Conservation (phyloP, 2,329 filamentous ascomycete species). For the Penicillium sp. region DNA sequence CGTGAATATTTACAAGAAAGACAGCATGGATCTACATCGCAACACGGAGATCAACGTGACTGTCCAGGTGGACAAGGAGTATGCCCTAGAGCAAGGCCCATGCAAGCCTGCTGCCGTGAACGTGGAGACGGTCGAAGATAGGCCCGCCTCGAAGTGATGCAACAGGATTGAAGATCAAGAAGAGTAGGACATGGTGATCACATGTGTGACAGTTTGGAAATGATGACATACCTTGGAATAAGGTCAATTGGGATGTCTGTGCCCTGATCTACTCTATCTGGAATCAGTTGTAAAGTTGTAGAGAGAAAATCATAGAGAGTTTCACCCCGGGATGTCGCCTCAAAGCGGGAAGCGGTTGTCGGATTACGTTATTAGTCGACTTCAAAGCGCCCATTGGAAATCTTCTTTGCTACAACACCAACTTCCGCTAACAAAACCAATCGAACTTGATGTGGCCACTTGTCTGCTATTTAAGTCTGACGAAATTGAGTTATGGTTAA, state of each 20-base stretch:
- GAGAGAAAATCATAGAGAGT: not conserved
- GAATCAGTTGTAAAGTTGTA: not conserved
- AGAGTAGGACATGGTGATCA: not conserved
- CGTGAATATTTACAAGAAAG: constrained; percentile 25
- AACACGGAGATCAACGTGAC: constrained; percentile 20
- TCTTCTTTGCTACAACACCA: not conserved
- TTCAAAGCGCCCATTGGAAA: not conserved
- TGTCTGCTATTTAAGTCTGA: not conserved
- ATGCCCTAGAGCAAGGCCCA: constrained; percentile 14
- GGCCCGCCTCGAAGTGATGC: not conserved
- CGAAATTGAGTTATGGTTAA: constrained; percentile 4
- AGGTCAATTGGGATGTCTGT: not conserved
- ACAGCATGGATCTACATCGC: constrained; percentile 25
- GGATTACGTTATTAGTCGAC: not conserved
- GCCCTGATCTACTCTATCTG: no score
- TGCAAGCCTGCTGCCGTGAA: constrained; percentile 7
- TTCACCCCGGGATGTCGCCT: not conserved
- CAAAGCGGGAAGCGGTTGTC: not conserved
- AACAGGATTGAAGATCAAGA: not conserved
- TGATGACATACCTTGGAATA: not conserved
- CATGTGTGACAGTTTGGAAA: not conserved
- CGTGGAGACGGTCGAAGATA: not conserved
- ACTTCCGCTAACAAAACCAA: not conserved
- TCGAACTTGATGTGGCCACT: not conserved
- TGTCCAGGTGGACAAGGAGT: constrained; percentile 11